Conservation (phyloP, 2,329 filamentous ascomycete species). For the Penicillium freii region DNA sequence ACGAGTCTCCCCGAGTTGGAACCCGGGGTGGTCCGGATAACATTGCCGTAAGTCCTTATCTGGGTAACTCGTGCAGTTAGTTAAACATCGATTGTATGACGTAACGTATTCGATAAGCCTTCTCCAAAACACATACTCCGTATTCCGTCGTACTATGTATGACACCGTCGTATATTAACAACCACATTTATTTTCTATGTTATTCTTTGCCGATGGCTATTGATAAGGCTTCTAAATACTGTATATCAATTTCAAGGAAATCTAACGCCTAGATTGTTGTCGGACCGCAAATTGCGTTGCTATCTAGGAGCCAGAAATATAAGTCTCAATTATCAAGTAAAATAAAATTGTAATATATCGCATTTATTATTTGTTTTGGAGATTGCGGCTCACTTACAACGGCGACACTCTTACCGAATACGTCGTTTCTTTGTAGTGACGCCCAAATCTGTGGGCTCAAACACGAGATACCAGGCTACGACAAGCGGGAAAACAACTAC, state of each 20-base stretch:
- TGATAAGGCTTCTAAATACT: background rate
- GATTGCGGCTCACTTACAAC: too few species aligned
- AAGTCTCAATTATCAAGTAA: background rate
- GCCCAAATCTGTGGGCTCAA: too few species aligned
- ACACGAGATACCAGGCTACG: too few species aligned
- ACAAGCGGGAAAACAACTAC: too few species aligned
- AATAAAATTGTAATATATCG: too few species aligned
- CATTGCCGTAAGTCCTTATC: too few species aligned
- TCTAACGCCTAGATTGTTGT: background rate
- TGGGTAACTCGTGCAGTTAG: too few species aligned
- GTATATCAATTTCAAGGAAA: background rate
- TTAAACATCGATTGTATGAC: background rate
- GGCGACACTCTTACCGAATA: too few species aligned
- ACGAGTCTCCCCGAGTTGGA: too few species aligned
- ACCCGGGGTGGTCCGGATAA: too few species aligned
- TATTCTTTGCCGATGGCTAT: background rate
- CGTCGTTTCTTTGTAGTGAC: too few species aligned
- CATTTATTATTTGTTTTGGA: too few species aligned
- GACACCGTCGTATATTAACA: background rate
- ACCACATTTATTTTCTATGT: background rate
- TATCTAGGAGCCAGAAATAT: background rate
- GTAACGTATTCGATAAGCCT: background rate
- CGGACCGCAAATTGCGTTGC: background rate
- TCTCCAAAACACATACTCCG: background rate
- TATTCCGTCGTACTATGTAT: background rate